Percentiles rank a stretch among this genome's conserved stretches.
phyloP scores from a whole-genome alignment of 768 basidiomycete species.

The Agaricus blazei region DNA sequence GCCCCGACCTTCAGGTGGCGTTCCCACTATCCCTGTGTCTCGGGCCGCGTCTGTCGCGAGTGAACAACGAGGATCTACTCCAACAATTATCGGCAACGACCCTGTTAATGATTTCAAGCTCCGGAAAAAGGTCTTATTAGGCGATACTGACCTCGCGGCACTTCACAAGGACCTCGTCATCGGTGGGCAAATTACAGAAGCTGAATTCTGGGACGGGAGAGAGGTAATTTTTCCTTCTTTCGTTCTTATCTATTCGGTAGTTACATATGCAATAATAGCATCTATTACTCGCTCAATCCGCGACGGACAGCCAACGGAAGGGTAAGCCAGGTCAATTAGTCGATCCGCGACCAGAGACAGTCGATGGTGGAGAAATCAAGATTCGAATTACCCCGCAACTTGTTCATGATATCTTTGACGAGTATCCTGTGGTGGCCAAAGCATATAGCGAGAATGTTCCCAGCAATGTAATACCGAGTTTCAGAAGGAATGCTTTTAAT shows the following conservation, averaged over 20 bases:
- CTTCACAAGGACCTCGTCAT: slow-evolving; percentile 90
- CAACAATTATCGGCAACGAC: slow-evolving; percentile 53
- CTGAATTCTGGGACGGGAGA: slow-evolving; percentile 96
- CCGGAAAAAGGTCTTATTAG: slow-evolving; percentile 73
- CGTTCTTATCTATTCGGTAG: slow-evolving; percentile 8
- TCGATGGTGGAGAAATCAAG: slow-evolving; percentile 81
- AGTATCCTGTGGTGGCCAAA: slow-evolving; percentile 91
- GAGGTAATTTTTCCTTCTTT: slow-evolving; percentile 49
- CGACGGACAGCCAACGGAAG: slow-evolving; percentile 66
- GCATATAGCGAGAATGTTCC: slow-evolving; percentile 95
- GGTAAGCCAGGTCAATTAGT: slow-evolving; percentile 85
- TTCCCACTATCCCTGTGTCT: slow-evolving; percentile 46
- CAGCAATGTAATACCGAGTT: slow-evolving; percentile 48
- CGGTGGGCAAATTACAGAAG: slow-evolving; percentile 78
- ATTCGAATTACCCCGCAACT: slow-evolving; percentile 88
- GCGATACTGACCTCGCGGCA: slow-evolving; percentile 69
- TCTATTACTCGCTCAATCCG: slow-evolving; percentile 69
- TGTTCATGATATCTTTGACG: slow-evolving; percentile 95
- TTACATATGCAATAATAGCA: slow-evolving; percentile 41
- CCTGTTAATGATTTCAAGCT: slow-evolving; percentile 65
- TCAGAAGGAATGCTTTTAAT: neutral
- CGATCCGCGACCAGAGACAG: slow-evolving; percentile 81
- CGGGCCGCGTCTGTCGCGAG: slow-evolving; percentile 61
- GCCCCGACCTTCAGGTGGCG: slow-evolving; percentile 17
- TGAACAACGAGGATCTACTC: slow-evolving; percentile 40